These are phyloP conservation scores for Oxyria digyna DNA, from an alignment of 148 eudicot genomes.

Conservation along the genomic window DNA sequence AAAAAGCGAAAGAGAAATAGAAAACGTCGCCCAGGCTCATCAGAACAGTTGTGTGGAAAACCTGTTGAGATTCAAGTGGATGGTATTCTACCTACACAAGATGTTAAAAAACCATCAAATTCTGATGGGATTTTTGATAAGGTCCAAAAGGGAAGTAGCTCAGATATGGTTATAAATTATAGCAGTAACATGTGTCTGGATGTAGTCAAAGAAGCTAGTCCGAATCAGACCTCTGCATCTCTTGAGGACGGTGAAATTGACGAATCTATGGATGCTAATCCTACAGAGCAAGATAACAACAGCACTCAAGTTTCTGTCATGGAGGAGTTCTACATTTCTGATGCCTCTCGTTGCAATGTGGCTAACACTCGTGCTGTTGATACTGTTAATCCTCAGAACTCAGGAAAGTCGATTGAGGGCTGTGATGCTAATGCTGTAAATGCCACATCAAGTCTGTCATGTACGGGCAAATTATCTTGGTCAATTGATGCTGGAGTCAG, in stretches of 20 bases:
- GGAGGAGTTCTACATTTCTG: constrained; percentile 12
- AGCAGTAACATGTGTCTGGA: too few species aligned
- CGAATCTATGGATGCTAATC: constrained; percentile 13
- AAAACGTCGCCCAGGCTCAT: constrained; percentile 12
- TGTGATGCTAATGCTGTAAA: constrained; percentile 11
- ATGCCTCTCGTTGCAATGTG: constrained; percentile 8
- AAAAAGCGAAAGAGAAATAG: constrained; percentile 15
- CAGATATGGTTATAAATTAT: too few species aligned
- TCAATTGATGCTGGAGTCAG: constrained; percentile 11
- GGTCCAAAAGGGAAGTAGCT: constrained; percentile 5
- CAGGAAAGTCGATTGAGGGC: constrained; percentile 6
- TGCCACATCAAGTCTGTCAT: constrained; percentile 17
- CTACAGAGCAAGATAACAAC: background rate
- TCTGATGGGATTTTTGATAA: constrained; percentile 12
- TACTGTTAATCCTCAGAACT: constrained; percentile 11
- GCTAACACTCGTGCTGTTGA: constrained; percentile 9
- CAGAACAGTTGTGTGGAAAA: constrained; percentile 10
- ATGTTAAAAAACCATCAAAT: constrained; percentile 14
- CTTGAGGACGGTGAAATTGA: constrained; percentile 15
- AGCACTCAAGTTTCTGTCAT: constrained; percentile 13
- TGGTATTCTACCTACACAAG: constrained; percentile 12
- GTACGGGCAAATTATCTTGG: constrained; percentile 10
- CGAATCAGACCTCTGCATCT: constrained; percentile 11
- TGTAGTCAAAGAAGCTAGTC: constrained; percentile 8
- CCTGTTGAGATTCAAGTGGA: constrained; percentile 14